Base-by-base conservation (phyloP, 192 early-diverging fungal species). In the Backusella tuberculispora region DNA sequence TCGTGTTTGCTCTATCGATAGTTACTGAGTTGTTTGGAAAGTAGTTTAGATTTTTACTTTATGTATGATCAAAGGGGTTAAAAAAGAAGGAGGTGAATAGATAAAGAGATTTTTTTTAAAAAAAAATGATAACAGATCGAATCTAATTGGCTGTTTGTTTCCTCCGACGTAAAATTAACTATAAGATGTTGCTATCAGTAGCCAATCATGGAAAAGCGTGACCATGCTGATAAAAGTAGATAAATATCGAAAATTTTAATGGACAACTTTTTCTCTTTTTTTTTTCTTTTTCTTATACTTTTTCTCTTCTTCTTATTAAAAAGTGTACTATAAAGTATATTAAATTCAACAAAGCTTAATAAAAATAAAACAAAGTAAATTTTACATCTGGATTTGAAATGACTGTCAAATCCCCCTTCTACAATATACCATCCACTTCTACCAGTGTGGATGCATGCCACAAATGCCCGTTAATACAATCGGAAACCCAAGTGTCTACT, bases 391-490 rank as follows among this genome's bases (percentile, higher is more conserved):
- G 21, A 60, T 60, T 60, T 60, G 3, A 60, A 60, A 78, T 78
- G 76, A 78, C 76, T 6, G 76, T 78, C 24, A 78, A 78, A 43
- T 78, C 76, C 3, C 76, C 76, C 48, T 78, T 73, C 63, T 80
- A 80, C 26, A 80, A 80, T 38, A 80, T 76, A 63, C 79, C 79
- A 44, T 80, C 79, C 56, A 80, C 79, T 1, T 73, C 79, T 13
- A 80, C 79, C 15, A 80, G 79, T 44, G 79, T 80, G 65, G 79
- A 80, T 69, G 76, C 79, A 6, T 76, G 74, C 60, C 79, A 80
- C 53, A 80, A 80, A 70, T 72, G 69, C 64, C 79, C 79, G 71
- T 69, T 71, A 64, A 76, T 73, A 72, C 44, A 44, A 48, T 40
- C 66, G 29, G 44, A 45, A 50, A 64, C 41, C 67, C 40, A 74